Evolutionary conservation across 768 basidiomycete species (phyloP).

Genomic region (Tylopilus vinaceipallidus): DNA sequence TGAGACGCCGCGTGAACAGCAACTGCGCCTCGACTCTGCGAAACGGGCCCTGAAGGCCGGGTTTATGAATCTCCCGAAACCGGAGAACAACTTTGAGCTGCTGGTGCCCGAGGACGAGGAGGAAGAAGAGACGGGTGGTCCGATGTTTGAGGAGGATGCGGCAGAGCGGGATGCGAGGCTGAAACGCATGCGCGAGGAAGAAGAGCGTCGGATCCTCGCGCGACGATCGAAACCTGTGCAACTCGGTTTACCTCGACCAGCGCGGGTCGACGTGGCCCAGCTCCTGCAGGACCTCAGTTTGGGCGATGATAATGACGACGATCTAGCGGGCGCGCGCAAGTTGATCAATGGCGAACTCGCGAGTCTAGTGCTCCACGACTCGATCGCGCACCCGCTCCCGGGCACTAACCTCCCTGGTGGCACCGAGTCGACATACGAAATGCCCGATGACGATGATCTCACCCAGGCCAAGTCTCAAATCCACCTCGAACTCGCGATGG

Average conservation of each 20-base stretch:
- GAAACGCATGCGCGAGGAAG: slow-evolving; percentile 65
- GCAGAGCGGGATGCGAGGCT: slow-evolving; percentile 84
- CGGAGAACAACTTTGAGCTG: slow-evolving; percentile 97
- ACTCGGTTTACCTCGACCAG: slow-evolving; percentile 79
- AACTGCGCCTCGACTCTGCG: slow-evolving; percentile 55
- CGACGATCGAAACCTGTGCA: slow-evolving; percentile 81
- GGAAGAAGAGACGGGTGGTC: slow-evolving; percentile 32
- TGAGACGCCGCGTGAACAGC: slow-evolving; percentile 77
- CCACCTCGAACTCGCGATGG: slow-evolving; percentile 74
- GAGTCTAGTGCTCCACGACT: slow-evolving; percentile 80
- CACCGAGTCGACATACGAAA: slow-evolving; percentile 62
- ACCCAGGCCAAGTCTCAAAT: slow-evolving; percentile 67
- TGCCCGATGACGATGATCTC: slow-evolving; percentile 77
- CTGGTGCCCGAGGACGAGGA: slow-evolving; percentile 88
- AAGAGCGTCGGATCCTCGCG: slow-evolving; percentile 77
- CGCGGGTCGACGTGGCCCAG: slow-evolving; percentile 68
- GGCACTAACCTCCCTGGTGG: slow-evolving; percentile 80
- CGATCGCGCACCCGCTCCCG: slow-evolving; percentile 82
- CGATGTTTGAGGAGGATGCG: slow-evolving; percentile 73
- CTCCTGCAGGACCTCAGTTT: slow-evolving; percentile 61
- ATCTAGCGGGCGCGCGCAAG: slow-evolving; percentile 49
- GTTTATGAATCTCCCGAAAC: slow-evolving; percentile 82
- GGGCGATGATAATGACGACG: slow-evolving; percentile 47
- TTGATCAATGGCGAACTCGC: slow-evolving; percentile 79
- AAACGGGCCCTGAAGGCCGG: slow-evolving; percentile 79